Conservation (phyloP, 179 eudicot species). For the Beta macrorhiza region DNA sequence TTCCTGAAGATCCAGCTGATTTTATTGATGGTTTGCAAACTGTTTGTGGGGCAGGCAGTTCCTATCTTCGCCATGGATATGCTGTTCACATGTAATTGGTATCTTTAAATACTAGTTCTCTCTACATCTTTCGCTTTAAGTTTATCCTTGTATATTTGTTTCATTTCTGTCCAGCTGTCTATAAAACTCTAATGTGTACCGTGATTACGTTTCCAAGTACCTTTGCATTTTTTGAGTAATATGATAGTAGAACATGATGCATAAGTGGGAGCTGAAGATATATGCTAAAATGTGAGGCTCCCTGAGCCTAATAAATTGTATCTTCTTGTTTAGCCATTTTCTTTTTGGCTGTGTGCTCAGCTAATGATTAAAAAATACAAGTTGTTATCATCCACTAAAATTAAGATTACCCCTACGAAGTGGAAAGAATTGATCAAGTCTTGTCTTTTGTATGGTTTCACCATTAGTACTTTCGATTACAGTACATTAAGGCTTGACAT, state of each 20-base stretch:
- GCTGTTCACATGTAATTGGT: slow-evolving; percentile 92
- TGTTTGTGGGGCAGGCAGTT: slow-evolving; percentile 94
- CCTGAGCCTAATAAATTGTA: neutral
- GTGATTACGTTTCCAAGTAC: neutral
- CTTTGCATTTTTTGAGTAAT: neutral
- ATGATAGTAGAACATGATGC: neutral
- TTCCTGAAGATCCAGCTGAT: slow-evolving; percentile 73
- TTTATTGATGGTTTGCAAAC: slow-evolving; percentile 86
- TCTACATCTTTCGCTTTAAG: neutral
- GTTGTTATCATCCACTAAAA: neutral
- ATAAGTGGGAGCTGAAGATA: neutral
- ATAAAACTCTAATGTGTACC: neutral
- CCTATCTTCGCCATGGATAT: slow-evolving; percentile 91
- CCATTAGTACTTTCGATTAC: too few relatives aligned
- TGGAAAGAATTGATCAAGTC: neutral
- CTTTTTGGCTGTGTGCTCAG: slow-evolving; percentile 1
- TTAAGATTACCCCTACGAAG: neutral
- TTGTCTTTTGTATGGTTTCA: too few relatives aligned
- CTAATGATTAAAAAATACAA: neutral
- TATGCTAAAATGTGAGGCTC: neutral
- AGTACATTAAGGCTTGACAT: too few relatives aligned
- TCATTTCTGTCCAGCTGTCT: neutral
- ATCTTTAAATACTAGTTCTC: slow-evolving; percentile 19
- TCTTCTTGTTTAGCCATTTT: neutral
- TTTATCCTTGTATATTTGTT: neutral